Conservation (phyloP, 441 rosid species). For the Gossypium trilobum region DNA sequence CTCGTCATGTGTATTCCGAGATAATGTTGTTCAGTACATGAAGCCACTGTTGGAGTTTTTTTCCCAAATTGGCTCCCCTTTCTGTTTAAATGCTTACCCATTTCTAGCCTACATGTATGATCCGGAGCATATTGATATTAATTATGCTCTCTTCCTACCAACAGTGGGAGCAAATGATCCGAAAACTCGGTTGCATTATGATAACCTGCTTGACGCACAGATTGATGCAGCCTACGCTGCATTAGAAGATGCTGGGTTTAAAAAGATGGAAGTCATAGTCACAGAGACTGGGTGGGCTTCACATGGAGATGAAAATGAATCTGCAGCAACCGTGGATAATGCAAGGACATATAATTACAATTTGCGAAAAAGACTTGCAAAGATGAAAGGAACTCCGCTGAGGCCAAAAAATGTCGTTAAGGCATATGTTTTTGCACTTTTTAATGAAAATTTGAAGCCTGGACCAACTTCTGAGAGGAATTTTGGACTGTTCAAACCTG, state of each 20-base stretch:
- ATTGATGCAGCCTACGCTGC: slow-evolving; percentile 92
- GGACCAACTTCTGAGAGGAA: slow-evolving; percentile 86
- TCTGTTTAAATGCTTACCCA: slow-evolving; percentile 85
- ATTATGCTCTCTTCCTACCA: slow-evolving; percentile 79
- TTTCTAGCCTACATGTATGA: slow-evolving; percentile 67
- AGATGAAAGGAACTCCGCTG: slow-evolving; percentile 83
- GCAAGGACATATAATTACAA: slow-evolving; percentile 83
- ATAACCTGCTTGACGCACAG: slow-evolving; percentile 97
- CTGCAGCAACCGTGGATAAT: slow-evolving; percentile 62
- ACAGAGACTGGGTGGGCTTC: slow-evolving; percentile 99
- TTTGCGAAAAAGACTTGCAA: slow-evolving; percentile 81
- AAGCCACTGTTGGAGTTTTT: slow-evolving; percentile 62
- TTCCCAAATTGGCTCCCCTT: slow-evolving; percentile 58
- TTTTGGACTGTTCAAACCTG: slow-evolving; percentile 79
- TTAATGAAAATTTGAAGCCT: slow-evolving; percentile 66
- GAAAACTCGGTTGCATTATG: slow-evolving; percentile 60
- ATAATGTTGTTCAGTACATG: slow-evolving; percentile 55
- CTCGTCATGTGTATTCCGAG: slow-evolving; percentile 53
- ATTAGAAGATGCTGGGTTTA: slow-evolving; percentile 61
- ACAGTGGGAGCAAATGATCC: slow-evolving; percentile 59
- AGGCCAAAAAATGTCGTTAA: slow-evolving; percentile 60
- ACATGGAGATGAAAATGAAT: slow-evolving; percentile 66
- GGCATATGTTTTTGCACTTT: slow-evolving; percentile 76
- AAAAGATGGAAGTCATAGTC: slow-evolving; percentile 75
- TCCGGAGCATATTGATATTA: slow-evolving; percentile 66